Percentiles rank a stretch among this genome's conserved stretches.
Evolutionary conservation across 179 eudicot species (phyloP).

Genomic region (Drosera spatulata): DNA sequence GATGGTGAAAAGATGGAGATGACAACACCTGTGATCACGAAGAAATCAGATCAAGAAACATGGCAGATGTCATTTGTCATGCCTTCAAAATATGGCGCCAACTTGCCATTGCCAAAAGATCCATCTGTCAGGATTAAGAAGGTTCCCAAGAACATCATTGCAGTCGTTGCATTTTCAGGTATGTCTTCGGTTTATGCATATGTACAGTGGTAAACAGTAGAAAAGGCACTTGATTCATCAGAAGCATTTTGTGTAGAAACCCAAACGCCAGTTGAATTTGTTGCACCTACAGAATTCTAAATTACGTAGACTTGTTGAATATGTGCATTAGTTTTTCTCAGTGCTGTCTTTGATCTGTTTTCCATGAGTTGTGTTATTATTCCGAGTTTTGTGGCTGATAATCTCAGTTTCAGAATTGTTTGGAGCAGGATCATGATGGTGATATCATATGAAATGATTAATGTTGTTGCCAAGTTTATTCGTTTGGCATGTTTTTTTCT

Average conservation of each 20-base stretch:
- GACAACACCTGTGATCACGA: slow-evolving; percentile 92
- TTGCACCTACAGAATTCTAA: too few relatives aligned
- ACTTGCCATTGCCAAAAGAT: slow-evolving; percentile 84
- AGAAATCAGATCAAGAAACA: slow-evolving; percentile 38
- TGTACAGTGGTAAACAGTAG: background rate
- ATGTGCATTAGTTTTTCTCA: too few relatives aligned
- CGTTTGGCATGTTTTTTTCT: too few relatives aligned
- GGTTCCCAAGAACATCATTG: slow-evolving; percentile 70
- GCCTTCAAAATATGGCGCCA: slow-evolving; percentile 88
- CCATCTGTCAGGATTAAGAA: slow-evolving; percentile 71
- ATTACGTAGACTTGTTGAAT: too few relatives aligned
- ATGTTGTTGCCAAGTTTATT: too few relatives aligned
- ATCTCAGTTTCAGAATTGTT: too few relatives aligned
- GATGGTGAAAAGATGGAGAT: slow-evolving; percentile 85
- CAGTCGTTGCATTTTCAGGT: slow-evolving; percentile 89
- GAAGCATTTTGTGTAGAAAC: background rate
- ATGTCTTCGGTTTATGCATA: background rate
- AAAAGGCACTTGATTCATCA: background rate
- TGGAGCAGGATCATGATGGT: too few relatives aligned
- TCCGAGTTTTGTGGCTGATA: too few relatives aligned
- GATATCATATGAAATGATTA: too few relatives aligned
- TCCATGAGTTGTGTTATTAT: too few relatives aligned
- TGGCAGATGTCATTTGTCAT: slow-evolving; percentile 96
- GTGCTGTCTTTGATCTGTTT: too few relatives aligned
- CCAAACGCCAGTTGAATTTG: background rate